Conservation (phyloP, 1,284 basidiomycete genomes). For the Heliocybe sulcata region DNA sequence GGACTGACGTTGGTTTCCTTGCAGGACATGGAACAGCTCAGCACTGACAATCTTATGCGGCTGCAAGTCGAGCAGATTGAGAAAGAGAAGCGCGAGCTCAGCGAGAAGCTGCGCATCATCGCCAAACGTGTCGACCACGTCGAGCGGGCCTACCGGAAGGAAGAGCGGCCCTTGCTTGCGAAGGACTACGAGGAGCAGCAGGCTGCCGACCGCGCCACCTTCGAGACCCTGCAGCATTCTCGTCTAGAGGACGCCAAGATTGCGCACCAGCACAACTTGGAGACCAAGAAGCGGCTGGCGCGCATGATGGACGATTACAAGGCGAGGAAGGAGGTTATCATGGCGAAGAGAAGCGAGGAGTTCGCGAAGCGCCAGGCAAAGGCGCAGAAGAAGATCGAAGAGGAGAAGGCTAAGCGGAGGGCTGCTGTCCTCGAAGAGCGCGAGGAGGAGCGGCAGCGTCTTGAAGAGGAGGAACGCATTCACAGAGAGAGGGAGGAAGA, state of each 20-base stretch:
- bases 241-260: slow-evolving; percentile 55
- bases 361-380: slow-evolving; percentile 55
- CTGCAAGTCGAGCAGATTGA: slow-evolving; percentile 94
- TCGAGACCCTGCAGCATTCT: slow-evolving; percentile 57
- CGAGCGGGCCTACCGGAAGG: slow-evolving; percentile 94
- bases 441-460: slow-evolving; percentile 47
- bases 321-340: slow-evolving; percentile 50
- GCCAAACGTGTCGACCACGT: slow-evolving; percentile 92
- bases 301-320: slow-evolving; percentile 77
- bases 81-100: slow-evolving; percentile 92
- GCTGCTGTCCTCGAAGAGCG: slow-evolving; percentile 45
- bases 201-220: slow-evolving; percentile 63
- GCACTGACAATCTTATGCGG: slow-evolving; percentile 84
- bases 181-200: slow-evolving; percentile 91
- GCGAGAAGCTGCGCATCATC: slow-evolving; percentile 79
- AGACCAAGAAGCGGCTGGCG: slow-evolving; percentile 72
- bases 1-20: slow-evolving; percentile 6
- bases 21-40: slow-evolving; percentile 78
- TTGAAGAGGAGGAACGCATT: slow-evolving; percentile 41
- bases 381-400: slow-evolving; percentile 70
- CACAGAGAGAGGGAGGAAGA: slow-evolving; percentile 44
- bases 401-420: slow-evolving; percentile 79
- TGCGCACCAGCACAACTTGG: slow-evolving; percentile 66
- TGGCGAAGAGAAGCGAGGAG: slow-evolving; percentile 65
- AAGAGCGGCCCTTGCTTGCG: slow-evolving; percentile 82